Evolutionary conservation across 768 basidiomycete species (phyloP).

Genomic region (Crucibulum laeve): DNA sequence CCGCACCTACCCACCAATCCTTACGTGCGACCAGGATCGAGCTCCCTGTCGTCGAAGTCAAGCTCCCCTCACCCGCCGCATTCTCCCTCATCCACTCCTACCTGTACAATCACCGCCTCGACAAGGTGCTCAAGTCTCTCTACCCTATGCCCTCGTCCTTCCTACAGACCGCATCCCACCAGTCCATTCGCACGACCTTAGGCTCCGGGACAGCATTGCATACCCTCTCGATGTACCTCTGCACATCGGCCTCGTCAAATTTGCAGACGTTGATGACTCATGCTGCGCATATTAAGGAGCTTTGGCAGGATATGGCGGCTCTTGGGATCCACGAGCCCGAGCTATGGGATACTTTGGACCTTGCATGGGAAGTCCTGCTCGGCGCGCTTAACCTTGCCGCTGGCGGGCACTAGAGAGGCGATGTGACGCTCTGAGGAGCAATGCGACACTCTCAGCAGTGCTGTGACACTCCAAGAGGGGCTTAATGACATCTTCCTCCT

Average conservation of each 20-base stretch:
- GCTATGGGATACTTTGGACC: conserved; percentile 74
- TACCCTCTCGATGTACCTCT: conserved; percentile 49
- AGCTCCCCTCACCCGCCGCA: conserved; percentile 65
- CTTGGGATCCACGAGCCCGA: conserved; percentile 70
- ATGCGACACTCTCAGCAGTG: neutral
- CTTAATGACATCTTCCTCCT: no score
- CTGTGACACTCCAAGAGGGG: neutral
- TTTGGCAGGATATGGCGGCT: conserved; percentile 77
- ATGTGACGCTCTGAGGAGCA: neutral
- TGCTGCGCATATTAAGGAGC: conserved; percentile 68
- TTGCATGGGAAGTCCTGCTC: conserved; percentile 75
- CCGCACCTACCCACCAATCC: conserved; percentile 27
- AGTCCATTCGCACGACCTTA: conserved; percentile 37
- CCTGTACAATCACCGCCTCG: conserved; percentile 65
- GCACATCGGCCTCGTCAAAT: conserved; percentile 38
- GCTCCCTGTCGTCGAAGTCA: conserved; percentile 68
- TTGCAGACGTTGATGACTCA: conserved; percentile 44
- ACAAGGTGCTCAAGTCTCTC: conserved; percentile 54
- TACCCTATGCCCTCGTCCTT: conserved; percentile 53
- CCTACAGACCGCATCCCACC: conserved; percentile 37
- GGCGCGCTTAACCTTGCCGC: conserved; percentile 49
- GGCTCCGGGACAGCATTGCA: conserved; percentile 49
- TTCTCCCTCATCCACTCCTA: conserved; percentile 63
- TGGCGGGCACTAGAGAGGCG: conserved; percentile 21
- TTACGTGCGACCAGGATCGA: conserved; percentile 25